Conservation (phyloP, 805 yeast species). For the Diddensiella santjacobensis region DNA sequence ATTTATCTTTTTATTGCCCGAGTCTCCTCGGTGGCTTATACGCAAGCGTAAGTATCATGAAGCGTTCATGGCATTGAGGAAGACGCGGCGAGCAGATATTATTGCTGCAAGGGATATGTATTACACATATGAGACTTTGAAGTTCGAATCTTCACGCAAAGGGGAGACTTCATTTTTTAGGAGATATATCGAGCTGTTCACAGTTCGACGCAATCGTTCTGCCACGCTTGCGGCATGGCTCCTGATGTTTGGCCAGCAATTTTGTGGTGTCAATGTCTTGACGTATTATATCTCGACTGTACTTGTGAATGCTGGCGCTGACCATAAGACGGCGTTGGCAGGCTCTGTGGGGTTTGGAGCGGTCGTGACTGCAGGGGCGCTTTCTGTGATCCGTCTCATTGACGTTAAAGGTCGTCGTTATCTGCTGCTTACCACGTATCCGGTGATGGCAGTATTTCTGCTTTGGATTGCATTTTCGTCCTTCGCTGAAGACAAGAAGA, state of each 20-base stretch:
- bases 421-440: constrained; percentile 16
- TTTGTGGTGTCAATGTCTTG: constrained; percentile 84
- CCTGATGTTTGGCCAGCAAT: constrained; percentile 67
- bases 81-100: constrained; percentile 52
- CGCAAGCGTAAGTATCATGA: constrained; percentile 57
- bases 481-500: constrained; percentile 36
- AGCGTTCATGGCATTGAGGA: constrained; percentile 64
- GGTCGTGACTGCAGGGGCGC: constrained; percentile 11
- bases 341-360: constrained; percentile 22
- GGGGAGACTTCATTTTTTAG: constrained; percentile 42
- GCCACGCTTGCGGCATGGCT: constrained; percentile 74
- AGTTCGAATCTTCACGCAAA: constrained; percentile 49
- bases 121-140: constrained; percentile 50
- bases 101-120: constrained; percentile 47
- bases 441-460: constrained; percentile 17
- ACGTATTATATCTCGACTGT: constrained; percentile 82
- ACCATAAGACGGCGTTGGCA: constrained; percentile 18
- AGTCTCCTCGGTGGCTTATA: constrained; percentile 74
- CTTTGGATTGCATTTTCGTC: constrained; percentile 11
- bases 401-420: constrained; percentile 18
- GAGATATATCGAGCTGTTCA: constrained; percentile 38
- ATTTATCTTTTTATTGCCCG: constrained; percentile 57
- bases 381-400: constrained; percentile 34
- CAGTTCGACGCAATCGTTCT: constrained; percentile 73
- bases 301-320: constrained; percentile 52